These are phyloP conservation scores for Pugionium cornutum DNA, from an alignment of 345 rosid species.

Conservation along the genomic window DNA sequence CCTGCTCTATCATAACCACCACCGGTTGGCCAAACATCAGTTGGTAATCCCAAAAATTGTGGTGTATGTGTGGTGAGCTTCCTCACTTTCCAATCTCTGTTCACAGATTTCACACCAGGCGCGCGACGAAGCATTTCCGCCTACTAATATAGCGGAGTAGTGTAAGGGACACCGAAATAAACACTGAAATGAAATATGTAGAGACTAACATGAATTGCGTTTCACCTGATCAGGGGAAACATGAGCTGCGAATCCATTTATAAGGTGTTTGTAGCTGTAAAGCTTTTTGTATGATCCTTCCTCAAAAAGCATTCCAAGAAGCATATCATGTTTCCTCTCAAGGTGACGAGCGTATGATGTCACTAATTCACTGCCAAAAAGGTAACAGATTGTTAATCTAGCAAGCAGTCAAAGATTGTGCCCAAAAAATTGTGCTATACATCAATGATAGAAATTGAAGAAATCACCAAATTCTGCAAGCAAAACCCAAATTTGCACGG, in stretches of 20 bases:
- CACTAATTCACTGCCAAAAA: constrained; percentile 66
- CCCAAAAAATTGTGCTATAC: background rate
- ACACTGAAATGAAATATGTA: constrained; percentile 10
- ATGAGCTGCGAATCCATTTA: constrained; percentile 93
- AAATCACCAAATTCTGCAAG: background rate
- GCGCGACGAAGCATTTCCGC: constrained; percentile 77
- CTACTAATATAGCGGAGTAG: constrained; percentile 67
- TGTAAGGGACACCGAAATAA: constrained; percentile 42
- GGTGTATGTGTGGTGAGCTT: constrained; percentile 97
- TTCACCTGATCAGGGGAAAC: constrained; percentile 90
- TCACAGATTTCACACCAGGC: constrained; percentile 80
- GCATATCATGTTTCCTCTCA: constrained; percentile 89
- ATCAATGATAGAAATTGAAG: background rate
- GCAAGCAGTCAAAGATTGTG: background rate
- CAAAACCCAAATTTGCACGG: background rate
- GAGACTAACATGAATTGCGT: constrained; percentile 2
- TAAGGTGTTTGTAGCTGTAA: constrained; percentile 94
- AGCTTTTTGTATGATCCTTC: constrained; percentile 77
- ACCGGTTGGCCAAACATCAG: constrained; percentile 98
- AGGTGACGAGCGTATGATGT: constrained; percentile 85
- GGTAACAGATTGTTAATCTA: constrained; percentile 6
- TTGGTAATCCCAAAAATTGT: constrained; percentile 92
- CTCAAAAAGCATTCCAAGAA: constrained; percentile 78
- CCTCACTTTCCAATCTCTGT: constrained; percentile 96
- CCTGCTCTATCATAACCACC: constrained; percentile 97